Evolutionary conservation across 2,329 filamentous ascomycete genomes (phyloP).

Genomic region (Orbilia oligospora): DNA sequence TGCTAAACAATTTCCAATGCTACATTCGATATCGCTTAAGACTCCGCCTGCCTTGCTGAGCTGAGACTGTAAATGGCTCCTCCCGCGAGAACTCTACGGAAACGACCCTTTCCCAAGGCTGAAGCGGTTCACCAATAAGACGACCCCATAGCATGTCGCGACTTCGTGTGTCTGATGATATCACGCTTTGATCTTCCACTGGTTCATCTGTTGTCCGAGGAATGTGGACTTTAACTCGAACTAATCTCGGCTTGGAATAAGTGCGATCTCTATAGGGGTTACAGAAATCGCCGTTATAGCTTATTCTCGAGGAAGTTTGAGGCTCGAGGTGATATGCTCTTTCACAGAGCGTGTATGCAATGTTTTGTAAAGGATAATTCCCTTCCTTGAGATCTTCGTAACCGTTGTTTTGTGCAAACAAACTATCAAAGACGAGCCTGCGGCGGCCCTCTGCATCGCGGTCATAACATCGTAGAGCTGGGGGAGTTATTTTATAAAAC

Average conservation of each 20-base stretch:
- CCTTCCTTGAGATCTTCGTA: neutral
- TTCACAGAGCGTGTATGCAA: conserved; percentile 17
- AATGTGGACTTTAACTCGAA: neutral
- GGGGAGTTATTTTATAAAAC: conserved; percentile 10
- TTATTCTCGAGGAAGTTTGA: neutral
- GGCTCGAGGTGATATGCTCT: neutral
- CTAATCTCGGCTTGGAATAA: neutral
- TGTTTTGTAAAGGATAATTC: conserved; percentile 19
- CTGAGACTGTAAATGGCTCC: neutral
- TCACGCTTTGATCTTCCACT: too few relatives aligned
- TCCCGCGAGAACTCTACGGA: neutral
- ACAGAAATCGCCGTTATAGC: neutral
- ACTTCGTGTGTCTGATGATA: too few relatives aligned
- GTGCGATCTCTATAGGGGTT: neutral
- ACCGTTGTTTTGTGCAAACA: conserved; percentile 7
- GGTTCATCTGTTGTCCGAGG: neutral
- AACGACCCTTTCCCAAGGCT: neutral
- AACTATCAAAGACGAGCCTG: neutral
- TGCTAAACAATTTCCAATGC: too few relatives aligned
- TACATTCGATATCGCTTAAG: too few relatives aligned
- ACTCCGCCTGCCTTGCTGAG: neutral
- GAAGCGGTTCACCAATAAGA: neutral
- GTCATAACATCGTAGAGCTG: neutral
- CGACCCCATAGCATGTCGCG: too few relatives aligned
- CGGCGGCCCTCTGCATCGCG: neutral